These are phyloP conservation scores for Haplosporangium gracile DNA, from an alignment of 192 early-diverging fungal species.

Conservation along the genomic window DNA sequence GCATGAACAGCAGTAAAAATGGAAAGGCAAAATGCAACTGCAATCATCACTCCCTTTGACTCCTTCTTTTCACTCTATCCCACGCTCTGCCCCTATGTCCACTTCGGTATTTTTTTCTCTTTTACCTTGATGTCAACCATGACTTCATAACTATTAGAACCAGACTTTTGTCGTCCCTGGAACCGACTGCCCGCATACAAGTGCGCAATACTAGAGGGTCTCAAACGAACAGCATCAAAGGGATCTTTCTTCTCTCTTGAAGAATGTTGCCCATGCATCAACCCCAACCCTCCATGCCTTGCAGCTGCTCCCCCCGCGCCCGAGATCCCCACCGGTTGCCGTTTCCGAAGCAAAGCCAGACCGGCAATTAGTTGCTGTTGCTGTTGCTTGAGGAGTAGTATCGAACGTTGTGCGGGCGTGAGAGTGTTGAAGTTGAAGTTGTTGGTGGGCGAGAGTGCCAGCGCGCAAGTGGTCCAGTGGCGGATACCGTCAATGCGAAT, in stretches of 20 bases:
- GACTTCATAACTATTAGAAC: slow-evolving; percentile 73
- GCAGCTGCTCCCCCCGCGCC: background rate
- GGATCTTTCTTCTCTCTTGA: slow-evolving; percentile 8
- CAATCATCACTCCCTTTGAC: background rate
- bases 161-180: slow-evolving; percentile 77
- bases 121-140: slow-evolving; percentile 80
- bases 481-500: slow-evolving; percentile 28
- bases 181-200: slow-evolving; percentile 77
- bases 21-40: background rate
- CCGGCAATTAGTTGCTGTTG: slow-evolving; percentile 26
- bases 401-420: background rate
- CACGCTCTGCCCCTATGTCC: background rate
- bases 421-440: background rate
- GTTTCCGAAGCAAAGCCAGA: slow-evolving; percentile 19
- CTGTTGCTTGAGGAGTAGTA: slow-evolving; percentile 14
- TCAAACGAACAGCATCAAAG: slow-evolving; percentile 33
- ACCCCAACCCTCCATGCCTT: background rate
- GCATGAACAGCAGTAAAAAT: background rate
- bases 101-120: background rate
- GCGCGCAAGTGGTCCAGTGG: slow-evolving; percentile 28
- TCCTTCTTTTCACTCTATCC: too few species aligned
- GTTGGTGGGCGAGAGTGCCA: background rate
- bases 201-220: slow-evolving; percentile 47
- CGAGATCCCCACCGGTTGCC: background rate
- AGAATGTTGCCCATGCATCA: background rate